Conservation (phyloP, 176 grass and related monocot species). For the Hordeum marinum region DNA sequence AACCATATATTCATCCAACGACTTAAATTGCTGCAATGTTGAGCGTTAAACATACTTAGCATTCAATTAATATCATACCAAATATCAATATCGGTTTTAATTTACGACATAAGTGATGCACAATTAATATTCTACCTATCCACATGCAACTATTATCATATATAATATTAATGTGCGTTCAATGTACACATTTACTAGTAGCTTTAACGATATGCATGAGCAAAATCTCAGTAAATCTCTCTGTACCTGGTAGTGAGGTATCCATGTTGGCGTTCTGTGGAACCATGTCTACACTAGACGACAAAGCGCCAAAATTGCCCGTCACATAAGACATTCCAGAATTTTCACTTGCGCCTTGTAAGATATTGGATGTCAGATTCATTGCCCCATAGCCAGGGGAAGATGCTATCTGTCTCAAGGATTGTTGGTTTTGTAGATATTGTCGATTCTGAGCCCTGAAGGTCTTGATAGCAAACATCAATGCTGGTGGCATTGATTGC, state of each 20-base stretch:
- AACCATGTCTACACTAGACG: conserved; percentile 36
- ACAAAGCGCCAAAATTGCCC: conserved; percentile 36
- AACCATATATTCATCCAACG: too few species aligned
- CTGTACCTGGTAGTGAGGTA: conserved; percentile 30
- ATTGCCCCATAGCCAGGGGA: conserved; percentile 57
- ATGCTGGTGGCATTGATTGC: too few species aligned
- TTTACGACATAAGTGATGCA: too few species aligned
- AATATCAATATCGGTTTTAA: too few species aligned
- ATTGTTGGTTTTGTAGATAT: conserved; percentile 39
- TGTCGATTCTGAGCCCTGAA: conserved; percentile 36
- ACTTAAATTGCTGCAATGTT: too few species aligned
- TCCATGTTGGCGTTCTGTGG: conserved; percentile 46
- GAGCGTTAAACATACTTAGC: too few species aligned
- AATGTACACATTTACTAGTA: background rate
- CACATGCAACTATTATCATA: too few species aligned
- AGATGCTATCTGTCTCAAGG: conserved; percentile 42
- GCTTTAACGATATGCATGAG: background rate
- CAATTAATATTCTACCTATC: too few species aligned
- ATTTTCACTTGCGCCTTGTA: conserved; percentile 45
- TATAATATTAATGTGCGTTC: too few species aligned
- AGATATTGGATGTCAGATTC: conserved; percentile 80
- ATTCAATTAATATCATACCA: too few species aligned
- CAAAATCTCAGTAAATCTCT: conserved; percentile 9
- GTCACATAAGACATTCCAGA: conserved; percentile 39
- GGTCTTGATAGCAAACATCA: conserved; percentile 34